These are phyloP conservation scores for Cnidoscolus chayamansa DNA, from an alignment of 441 rosid genomes.

Conservation along the genomic window DNA sequence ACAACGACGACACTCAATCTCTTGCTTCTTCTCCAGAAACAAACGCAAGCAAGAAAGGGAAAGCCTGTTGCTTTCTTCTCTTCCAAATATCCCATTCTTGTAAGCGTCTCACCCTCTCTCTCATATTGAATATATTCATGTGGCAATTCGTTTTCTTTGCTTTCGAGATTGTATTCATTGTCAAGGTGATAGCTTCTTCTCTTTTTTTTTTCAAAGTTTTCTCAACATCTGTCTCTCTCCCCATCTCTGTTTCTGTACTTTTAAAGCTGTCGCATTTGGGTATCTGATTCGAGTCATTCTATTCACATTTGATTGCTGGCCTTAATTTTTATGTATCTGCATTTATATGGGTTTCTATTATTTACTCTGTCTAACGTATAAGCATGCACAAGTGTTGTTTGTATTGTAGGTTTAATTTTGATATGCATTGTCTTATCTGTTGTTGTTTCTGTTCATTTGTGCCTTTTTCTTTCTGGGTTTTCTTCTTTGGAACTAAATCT, in stretches of 20 bases:
- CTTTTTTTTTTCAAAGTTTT: background rate
- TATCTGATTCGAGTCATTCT: conserved; percentile 9
- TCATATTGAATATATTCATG: conserved; percentile 19
- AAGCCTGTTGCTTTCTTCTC: conserved; percentile 38
- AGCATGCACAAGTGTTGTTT: background rate
- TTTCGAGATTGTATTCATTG: background rate
- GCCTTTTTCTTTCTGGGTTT: conserved; percentile 25
- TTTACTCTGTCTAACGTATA: background rate
- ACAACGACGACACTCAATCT: conserved; percentile 32
- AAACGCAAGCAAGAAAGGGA: conserved; percentile 4
- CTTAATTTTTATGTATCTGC: background rate
- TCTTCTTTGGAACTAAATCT: conserved; percentile 6
- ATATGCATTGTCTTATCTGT: background rate
- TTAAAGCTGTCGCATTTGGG: background rate
- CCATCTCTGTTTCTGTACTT: background rate
- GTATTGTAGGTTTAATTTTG: conserved; percentile 8
- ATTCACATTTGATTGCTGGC: background rate
- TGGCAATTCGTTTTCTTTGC: conserved; percentile 5
- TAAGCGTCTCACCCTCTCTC: conserved; percentile 19
- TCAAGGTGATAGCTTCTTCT: conserved; percentile 21
- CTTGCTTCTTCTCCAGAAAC: conserved; percentile 40
- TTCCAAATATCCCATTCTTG: conserved; percentile 27
- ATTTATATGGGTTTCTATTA: conserved; percentile 3
- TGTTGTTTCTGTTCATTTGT: background rate
- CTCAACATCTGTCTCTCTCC: conserved; percentile 3